Conservation (phyloP, 805 yeast genomes). For the Myxozyma neglecta region DNA sequence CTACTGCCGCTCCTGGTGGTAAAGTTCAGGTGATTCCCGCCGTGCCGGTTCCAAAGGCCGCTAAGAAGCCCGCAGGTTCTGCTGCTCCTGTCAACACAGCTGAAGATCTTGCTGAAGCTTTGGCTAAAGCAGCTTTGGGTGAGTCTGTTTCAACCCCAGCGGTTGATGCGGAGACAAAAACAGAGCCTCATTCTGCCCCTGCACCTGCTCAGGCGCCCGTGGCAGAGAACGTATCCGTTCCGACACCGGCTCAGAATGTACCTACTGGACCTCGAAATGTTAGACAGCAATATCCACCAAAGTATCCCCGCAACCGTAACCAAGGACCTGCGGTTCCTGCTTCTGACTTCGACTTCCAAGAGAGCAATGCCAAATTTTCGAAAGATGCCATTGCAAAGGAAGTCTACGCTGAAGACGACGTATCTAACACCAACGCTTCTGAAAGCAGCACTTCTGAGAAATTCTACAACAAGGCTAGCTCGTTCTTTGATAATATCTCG, state of each 20-base stretch:
- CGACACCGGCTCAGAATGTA: background rate
- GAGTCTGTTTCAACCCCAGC: constrained; percentile 30
- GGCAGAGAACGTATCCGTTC: background rate
- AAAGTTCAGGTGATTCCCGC: constrained; percentile 25
- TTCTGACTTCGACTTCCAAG: constrained; percentile 72
- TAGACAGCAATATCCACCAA: background rate
- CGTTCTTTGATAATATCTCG: constrained; percentile 86
- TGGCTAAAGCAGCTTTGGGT: constrained; percentile 8
- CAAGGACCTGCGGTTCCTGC: constrained; percentile 42
- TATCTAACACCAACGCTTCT: constrained; percentile 35
- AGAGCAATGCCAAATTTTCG: constrained; percentile 67
- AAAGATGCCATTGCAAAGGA: constrained; percentile 42
- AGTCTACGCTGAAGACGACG: constrained; percentile 43
- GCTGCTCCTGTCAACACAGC: constrained; percentile 25
- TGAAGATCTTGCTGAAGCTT: constrained; percentile 25
- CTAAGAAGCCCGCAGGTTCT: constrained; percentile 24
- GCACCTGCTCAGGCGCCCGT: constrained; percentile 7
- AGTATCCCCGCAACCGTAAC: constrained; percentile 6
- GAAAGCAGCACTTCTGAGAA: constrained; percentile 35
- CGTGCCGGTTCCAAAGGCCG: constrained; percentile 27
- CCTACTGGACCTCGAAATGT: background rate
- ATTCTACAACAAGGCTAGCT: constrained; percentile 73
- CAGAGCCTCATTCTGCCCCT: constrained; percentile 9
- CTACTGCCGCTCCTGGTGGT: constrained; percentile 10
- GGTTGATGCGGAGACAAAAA: constrained; percentile 12